Evolutionary conservation across 1,284 basidiomycete species (phyloP).

Genomic region (Chalciporus sp.): DNA sequence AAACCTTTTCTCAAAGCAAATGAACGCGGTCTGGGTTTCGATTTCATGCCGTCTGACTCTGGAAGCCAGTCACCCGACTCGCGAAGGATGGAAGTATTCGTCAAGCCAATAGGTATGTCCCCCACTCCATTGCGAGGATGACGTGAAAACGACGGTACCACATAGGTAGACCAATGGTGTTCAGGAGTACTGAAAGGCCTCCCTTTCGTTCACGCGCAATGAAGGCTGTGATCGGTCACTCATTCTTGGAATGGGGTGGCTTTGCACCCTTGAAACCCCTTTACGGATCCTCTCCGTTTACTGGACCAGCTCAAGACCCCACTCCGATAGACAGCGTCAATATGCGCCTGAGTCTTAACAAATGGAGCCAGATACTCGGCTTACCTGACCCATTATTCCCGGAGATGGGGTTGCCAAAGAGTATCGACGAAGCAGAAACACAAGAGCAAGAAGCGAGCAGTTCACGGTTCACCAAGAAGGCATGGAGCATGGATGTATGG

Average conservation of each 20-base stretch:
- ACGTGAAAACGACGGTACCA: background rate
- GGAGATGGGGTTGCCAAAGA: constrained; percentile 22
- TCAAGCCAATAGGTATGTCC: constrained; percentile 31
- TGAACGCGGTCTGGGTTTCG: background rate
- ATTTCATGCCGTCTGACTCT: background rate
- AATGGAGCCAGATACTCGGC: constrained; percentile 37
- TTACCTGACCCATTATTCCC: constrained; percentile 35
- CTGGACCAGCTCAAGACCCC: constrained; percentile 16
- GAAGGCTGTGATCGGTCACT: constrained; percentile 33
- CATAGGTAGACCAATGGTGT: constrained; percentile 23
- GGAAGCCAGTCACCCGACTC: background rate
- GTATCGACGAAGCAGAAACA: constrained; percentile 4
- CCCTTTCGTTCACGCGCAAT: constrained; percentile 30
- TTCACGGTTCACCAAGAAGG: background rate
- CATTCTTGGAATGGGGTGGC: constrained; percentile 35
- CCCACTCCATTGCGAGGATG: background rate
- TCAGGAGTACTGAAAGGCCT: constrained; percentile 23
- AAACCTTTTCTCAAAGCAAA: constrained; percentile 25
- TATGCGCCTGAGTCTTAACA: constrained; percentile 36
- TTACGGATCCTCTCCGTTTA: constrained; percentile 30
- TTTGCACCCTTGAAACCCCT: constrained; percentile 33
- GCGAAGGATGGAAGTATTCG: constrained; percentile 25
- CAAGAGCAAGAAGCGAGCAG: background rate
- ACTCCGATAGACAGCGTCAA: constrained; percentile 22
- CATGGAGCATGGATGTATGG: constrained; percentile 16